Evolutionary conservation across 2,329 filamentous ascomycete species (phyloP).

Genomic region (Cadophora sp.): DNA sequence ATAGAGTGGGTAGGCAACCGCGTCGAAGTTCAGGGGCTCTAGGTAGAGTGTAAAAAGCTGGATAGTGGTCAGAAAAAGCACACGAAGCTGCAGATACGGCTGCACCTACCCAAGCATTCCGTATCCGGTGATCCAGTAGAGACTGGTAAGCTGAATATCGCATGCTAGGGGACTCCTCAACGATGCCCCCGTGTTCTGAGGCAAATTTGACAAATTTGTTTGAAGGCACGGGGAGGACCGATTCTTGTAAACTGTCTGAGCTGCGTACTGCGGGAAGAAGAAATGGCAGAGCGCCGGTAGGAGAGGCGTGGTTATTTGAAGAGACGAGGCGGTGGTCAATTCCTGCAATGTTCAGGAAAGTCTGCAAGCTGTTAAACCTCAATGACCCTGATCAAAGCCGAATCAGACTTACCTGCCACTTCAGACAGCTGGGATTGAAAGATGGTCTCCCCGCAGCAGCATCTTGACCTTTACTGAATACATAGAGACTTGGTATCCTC

Average conservation of each 20-base stretch:
- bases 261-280: conserved; percentile 63
- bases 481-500: conserved; percentile 67
- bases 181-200: conserved; percentile 53
- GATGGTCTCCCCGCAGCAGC: conserved; percentile 70
- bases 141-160: conserved; percentile 75
- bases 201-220: conserved; percentile 75
- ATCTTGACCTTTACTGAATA: conserved; percentile 75
- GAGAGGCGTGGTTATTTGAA: conserved; percentile 93
- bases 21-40: conserved; percentile 65
- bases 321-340: conserved; percentile 70
- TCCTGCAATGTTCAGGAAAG: conserved; percentile 79
- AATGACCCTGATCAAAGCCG: not conserved
- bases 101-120: conserved; percentile 78
- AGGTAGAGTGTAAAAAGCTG: conserved; percentile 85
- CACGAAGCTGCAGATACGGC: not conserved
- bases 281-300: conserved; percentile 87
- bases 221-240: conserved; percentile 59
- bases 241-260: conserved; percentile 44
- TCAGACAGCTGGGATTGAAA: conserved; percentile 91
- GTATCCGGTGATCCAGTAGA: conserved; percentile 77
- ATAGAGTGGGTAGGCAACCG: conserved; percentile 75
- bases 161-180: conserved; percentile 56
- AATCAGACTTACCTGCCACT: conserved; percentile 80
- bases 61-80: conserved; percentile 13
- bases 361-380: conserved; percentile 55